phyloP scores from a whole-genome alignment of 169 alveolate genomes.

The Plasmodium malariae region DNA sequence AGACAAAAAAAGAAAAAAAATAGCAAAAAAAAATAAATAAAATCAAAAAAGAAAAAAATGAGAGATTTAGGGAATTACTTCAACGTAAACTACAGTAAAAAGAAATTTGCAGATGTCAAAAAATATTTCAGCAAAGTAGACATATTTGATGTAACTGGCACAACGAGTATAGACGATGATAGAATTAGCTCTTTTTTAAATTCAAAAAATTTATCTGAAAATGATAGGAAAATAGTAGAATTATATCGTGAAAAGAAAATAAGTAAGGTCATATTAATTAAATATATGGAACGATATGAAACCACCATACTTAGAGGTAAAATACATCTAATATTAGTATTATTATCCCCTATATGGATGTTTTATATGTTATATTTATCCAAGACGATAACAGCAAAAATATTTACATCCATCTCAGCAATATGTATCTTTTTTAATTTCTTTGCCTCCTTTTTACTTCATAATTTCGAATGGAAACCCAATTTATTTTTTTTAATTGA shows the following conservation, averaged over 20 bases:
- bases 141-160: neutral
- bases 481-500: conserved; percentile 32
- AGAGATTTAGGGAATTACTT: neutral
- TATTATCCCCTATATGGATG: conserved; percentile 81
- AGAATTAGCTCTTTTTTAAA: neutral
- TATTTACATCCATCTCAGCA: conserved; percentile 50
- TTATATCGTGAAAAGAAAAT: conserved; percentile 60
- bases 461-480: conserved; percentile 79
- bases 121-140: neutral
- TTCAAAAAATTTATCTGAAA: conserved; percentile 11
- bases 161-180: conserved; percentile 3
- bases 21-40: neutral
- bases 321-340: conserved; percentile 79
- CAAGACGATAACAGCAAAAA: conserved; percentile 29
- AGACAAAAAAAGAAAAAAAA: neutral
- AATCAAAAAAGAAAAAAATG: conserved; percentile 13
- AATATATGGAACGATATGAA: conserved; percentile 58
- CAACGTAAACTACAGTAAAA: neutral
- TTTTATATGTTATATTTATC: conserved; percentile 52
- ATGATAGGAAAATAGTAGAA: conserved; percentile 39
- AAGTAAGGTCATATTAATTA: conserved; percentile 43
- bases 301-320: conserved; percentile 81
- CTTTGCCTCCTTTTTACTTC: conserved; percentile 64
- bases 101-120: neutral
- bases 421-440: conserved; percentile 61